Conservation (phyloP, 1,284 basidiomycete species). For the Tylopilus orsonianus region DNA sequence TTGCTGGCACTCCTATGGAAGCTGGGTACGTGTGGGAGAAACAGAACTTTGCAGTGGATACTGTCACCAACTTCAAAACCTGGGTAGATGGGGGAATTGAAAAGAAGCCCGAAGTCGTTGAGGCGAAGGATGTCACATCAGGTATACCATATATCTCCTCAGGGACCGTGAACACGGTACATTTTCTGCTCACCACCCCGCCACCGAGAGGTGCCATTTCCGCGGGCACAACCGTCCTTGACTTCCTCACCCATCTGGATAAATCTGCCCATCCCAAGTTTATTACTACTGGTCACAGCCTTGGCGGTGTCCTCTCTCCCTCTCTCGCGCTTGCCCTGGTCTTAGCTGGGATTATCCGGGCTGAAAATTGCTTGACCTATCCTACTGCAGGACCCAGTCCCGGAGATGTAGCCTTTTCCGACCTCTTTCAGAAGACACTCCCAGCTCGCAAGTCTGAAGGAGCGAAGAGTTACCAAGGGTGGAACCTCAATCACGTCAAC, state of each 20-base stretch:
- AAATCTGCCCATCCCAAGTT: neutral
- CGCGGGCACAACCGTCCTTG: slow-evolving; percentile 7
- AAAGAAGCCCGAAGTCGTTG: neutral
- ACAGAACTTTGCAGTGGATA: slow-evolving; percentile 5
- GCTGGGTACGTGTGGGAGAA: slow-evolving; percentile 1
- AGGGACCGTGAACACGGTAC: neutral
- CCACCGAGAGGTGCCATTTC: neutral
- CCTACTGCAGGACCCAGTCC: slow-evolving; percentile 7
- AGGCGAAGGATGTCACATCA: neutral
- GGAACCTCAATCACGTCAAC: slow-evolving; percentile 2
- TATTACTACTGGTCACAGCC: slow-evolving; percentile 12
- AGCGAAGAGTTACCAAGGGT: slow-evolving; percentile 6
- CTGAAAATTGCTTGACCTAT: slow-evolving; percentile 6
- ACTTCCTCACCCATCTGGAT: slow-evolving; percentile 6
- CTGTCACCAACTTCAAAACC: slow-evolving; percentile 13
- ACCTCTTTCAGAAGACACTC: slow-evolving; percentile 16
- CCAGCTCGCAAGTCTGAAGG: neutral
- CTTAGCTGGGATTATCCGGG: neutral
- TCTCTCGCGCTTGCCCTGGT: slow-evolving; percentile 15
- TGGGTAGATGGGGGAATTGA: slow-evolving; percentile 13
- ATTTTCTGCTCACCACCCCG: slow-evolving; percentile 6
- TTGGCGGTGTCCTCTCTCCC: slow-evolving; percentile 13
- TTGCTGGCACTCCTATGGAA: slow-evolving; percentile 11
- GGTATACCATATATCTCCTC: neutral
- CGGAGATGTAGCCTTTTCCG: slow-evolving; percentile 11